Conservation (phyloP, 306 rosid species). For the Urtica urens region DNA sequence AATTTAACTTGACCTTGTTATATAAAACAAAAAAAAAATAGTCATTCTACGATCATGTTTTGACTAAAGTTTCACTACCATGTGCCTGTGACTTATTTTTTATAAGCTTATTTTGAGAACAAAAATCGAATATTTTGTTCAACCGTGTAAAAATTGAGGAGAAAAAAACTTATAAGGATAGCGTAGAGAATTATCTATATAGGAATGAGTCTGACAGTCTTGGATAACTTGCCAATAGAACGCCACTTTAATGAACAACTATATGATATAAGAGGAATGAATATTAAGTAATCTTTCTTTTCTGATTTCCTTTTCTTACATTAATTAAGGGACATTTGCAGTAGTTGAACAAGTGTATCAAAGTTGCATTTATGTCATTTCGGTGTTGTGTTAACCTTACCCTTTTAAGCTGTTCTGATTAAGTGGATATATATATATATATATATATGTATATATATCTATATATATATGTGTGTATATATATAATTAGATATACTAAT, state of each 20-base stretch:
- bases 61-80: slow-evolving; percentile 8
- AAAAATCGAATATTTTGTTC: slow-evolving; percentile 19
- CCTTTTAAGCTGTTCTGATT: not conserved
- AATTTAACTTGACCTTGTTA: no score
- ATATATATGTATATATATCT: not conserved
- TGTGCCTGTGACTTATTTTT: slow-evolving; percentile 7
- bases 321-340: not conserved
- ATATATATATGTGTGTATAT: not conserved
- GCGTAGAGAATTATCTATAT: not conserved
- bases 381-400: not conserved
- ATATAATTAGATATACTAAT: no score
- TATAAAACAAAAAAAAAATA: not conserved
- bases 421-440: not conserved
- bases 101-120: not conserved
- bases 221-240: not conserved
- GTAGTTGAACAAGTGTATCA: slow-evolving; percentile 12
- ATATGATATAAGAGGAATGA: not conserved
- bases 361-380: not conserved
- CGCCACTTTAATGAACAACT: not conserved
- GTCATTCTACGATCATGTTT: not conserved
- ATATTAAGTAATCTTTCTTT: not conserved
- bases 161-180: not conserved
- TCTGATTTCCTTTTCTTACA: not conserved
- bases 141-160: slow-evolving; percentile 13
- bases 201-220: not conserved